Percentiles rank a stretch among this genome's conserved stretches.
These are phyloP conservation scores for Nicotiana paniculata DNA, from an alignment of 257 asterid species.

Conservation along the genomic window DNA sequence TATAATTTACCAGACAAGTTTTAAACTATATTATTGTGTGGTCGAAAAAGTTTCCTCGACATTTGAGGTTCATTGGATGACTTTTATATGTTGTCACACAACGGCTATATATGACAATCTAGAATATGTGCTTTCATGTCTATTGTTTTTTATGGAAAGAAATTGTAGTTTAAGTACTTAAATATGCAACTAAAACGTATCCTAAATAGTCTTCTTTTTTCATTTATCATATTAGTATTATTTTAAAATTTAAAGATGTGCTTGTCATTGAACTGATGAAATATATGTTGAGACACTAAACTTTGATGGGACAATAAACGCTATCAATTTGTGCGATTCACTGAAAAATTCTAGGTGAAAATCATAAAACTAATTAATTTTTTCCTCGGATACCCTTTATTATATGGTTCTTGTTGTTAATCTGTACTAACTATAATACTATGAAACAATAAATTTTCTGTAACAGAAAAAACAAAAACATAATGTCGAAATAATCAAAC, in stretches of 20 bases:
- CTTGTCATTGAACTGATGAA: not conserved
- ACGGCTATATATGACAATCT: slow-evolving; percentile 6
- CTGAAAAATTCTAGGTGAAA: not conserved
- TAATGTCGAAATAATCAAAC: too few relatives aligned
- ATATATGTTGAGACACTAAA: not conserved
- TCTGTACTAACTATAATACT: too few relatives aligned
- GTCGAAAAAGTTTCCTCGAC: not conserved
- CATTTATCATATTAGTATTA: not conserved
- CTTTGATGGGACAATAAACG: not conserved
- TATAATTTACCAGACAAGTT: not conserved
- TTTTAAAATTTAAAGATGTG: not conserved
- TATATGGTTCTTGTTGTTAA: too few relatives aligned
- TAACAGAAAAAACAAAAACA: too few relatives aligned
- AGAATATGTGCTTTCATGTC: not conserved
- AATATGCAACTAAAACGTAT: not conserved
- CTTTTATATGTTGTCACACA: not conserved
- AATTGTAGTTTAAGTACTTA: not conserved
- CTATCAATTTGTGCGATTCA: not conserved
- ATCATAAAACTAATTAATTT: not conserved
- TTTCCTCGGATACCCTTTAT: not conserved
- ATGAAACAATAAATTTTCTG: too few relatives aligned
- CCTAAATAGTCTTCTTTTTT: not conserved
- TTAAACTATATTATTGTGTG: not conserved
- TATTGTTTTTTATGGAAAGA: too few relatives aligned
- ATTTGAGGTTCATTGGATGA: not conserved